Base-by-base conservation (phyloP, 2,329 filamentous ascomycete genomes). In the Teratosphaeria zuluensis region DNA sequence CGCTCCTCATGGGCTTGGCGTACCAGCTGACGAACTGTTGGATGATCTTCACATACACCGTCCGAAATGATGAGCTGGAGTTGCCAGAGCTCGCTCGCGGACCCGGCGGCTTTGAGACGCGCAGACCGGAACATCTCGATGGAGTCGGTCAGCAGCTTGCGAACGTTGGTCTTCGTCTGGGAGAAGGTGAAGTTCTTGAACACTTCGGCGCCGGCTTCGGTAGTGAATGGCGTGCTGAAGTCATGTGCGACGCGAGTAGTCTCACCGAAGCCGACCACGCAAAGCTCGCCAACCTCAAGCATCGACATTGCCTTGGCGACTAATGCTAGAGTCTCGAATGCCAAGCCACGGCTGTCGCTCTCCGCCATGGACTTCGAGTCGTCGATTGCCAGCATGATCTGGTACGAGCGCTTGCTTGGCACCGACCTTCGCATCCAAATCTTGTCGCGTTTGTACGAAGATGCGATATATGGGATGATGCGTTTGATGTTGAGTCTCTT, bases 401-500 rank as follows among this genome's bases (percentile, higher is more conserved):
- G 95, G 76, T 99, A 99, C 59, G 87, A 88, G 48, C 95, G 88
- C 76, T 97, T 97, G 42, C 87, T 92, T 1, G 95, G 95, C 55
- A 96, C 85, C 35, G 85, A 87, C 58, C 95, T 86, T 14, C 95
- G 88, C 87, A 99, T 95, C 94, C 94, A 99, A 75, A 99, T 99
- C 80, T 99, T 99, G 82, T 99, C 94, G 61, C 94, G 89, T 80
- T 96, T 97, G 81, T 96, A 99, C 71, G 89, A 87, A 0, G 92
- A 97, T 1, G 95, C 94, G 66, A 99, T 97, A 77, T 99, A 99
- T 0, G 95, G 94, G 68, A 99, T 99, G 75, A 99, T 99, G 66
- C 92, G 90, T 76, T 97, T 97, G 79, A 99, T 96, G 75, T 97
- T 99, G 67, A 99, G 89, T 0, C 94, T 88, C 74, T 99, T 99